Conservation (phyloP, 2,329 filamentous ascomycete genomes). For the Teratosphaeria epicoccoides region DNA sequence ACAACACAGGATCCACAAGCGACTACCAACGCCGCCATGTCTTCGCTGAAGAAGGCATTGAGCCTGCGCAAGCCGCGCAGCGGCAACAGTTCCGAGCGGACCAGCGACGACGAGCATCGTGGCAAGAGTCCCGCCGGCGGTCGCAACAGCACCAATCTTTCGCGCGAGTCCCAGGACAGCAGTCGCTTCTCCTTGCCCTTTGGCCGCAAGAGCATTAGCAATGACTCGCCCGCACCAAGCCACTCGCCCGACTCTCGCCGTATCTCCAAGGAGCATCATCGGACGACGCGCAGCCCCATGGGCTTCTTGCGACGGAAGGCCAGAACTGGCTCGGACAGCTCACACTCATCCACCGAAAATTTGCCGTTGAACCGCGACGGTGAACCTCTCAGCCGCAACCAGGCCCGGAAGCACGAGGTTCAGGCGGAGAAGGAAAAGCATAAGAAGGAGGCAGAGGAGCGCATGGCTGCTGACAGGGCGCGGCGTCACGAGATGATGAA, state of each 20-base stretch:
- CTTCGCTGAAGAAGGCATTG: conserved; percentile 38
- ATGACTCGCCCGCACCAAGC: conserved; percentile 2
- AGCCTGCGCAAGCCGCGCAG: conserved; percentile 29
- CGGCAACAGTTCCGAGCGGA: conserved; percentile 15
- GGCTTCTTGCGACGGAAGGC: conserved; percentile 24
- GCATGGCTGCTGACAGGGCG: conserved; percentile 34
- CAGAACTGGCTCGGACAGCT: conserved; percentile 21
- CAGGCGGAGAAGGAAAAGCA: conserved; percentile 36
- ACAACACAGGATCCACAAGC: background rate
- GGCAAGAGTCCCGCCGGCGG: background rate
- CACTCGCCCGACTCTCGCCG: background rate
- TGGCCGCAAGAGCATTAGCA: conserved; percentile 10
- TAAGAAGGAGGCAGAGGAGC: conserved; percentile 33
- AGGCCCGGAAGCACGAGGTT: conserved; percentile 39
- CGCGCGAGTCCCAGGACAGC: conserved; percentile 10
- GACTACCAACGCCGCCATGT: conserved; percentile 13
- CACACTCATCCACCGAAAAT: conserved; percentile 26
- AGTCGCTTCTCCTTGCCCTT: conserved; percentile 18
- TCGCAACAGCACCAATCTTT: background rate
- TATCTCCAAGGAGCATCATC: conserved; percentile 18
- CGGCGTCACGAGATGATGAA: conserved; percentile 39
- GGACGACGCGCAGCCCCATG: conserved; percentile 24
- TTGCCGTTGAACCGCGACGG: conserved; percentile 39
- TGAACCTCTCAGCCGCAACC: conserved; percentile 40
- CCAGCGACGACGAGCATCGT: conserved; percentile 8